These are phyloP conservation scores for Cystobasidium ongulense DNA, from an alignment of 768 basidiomycete species.

Conservation along the genomic window DNA sequence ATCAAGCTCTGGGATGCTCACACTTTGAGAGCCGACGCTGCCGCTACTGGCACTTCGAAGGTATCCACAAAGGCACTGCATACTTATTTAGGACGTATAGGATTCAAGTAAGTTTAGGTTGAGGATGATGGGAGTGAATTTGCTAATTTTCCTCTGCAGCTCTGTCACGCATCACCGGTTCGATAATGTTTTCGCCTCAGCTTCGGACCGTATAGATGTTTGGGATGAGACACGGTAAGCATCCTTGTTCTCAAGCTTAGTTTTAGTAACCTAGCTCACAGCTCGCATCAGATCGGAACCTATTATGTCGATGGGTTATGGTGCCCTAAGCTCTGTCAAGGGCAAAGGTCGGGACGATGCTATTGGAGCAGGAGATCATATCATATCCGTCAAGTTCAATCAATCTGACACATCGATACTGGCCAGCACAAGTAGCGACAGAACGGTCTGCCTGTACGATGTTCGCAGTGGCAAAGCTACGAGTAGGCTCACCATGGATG, in stretches of 20 bases:
- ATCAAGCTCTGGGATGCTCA: conserved; percentile 68
- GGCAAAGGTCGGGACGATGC: conserved; percentile 66
- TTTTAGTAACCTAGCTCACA: not conserved
- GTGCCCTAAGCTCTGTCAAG: conserved; percentile 45
- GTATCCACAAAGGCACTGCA: conserved; percentile 55
- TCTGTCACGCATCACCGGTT: conserved; percentile 88
- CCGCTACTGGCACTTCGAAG: conserved; percentile 41
- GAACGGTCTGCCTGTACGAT: conserved; percentile 93
- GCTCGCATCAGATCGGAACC: conserved; percentile 28
- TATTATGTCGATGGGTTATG: conserved; percentile 29
- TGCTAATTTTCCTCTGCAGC: conserved; percentile 48
- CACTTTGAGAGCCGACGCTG: conserved; percentile 35
- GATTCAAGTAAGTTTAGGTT: conserved; percentile 67
- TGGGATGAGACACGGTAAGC: conserved; percentile 96
- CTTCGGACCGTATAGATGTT: conserved; percentile 83
- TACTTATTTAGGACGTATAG: conserved; percentile 73
- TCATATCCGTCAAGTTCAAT: conserved; percentile 82
- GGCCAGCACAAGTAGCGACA: conserved; percentile 88
- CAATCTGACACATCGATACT: conserved; percentile 86
- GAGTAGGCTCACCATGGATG: conserved; percentile 81
- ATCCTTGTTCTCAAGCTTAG: not conserved
- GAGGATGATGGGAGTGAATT: conserved; percentile 1
- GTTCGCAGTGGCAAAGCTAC: conserved; percentile 95
- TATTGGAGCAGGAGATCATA: conserved; percentile 76
- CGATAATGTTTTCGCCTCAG: conserved; percentile 85